Evolutionary conservation across 805 yeast genomes (phyloP).

Genomic region (Lipomyces orientalis): DNA sequence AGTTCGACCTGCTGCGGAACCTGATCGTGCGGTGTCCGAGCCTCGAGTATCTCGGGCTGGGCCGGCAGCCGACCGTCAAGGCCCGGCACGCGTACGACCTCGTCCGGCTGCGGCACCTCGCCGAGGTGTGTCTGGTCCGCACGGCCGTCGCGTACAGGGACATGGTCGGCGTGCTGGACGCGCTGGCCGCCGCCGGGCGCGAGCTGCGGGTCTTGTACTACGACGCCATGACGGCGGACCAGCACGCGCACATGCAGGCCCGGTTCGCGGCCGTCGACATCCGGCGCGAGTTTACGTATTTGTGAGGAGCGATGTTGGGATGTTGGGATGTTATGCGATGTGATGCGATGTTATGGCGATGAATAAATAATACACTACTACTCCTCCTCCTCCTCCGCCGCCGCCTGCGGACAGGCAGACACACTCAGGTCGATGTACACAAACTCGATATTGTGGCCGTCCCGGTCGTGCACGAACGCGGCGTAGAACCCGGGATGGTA

Average conservation of each 20-base stretch:
- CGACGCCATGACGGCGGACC: neutral
- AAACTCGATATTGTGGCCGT: conserved; percentile 13
- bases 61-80: neutral
- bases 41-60: neutral
- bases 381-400: no score
- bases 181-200: neutral
- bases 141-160: neutral
- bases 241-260: neutral
- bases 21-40: neutral
- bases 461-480: conserved; percentile 11
- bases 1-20: no score
- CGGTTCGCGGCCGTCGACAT: neutral
- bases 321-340: no score
- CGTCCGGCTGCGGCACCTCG: no score
- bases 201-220: neutral
- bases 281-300: neutral
- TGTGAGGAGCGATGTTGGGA: no score
- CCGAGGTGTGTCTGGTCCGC: neutral
- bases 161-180: neutral
- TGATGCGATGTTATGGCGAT: no score
- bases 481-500: neutral
- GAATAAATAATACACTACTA: no score
- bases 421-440: conserved; percentile 1
- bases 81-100: neutral
- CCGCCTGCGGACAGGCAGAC: no score